Evolutionary conservation across 2,329 filamentous ascomycete genomes (phyloP).

Genomic region (Colletotrichum sp.): DNA sequence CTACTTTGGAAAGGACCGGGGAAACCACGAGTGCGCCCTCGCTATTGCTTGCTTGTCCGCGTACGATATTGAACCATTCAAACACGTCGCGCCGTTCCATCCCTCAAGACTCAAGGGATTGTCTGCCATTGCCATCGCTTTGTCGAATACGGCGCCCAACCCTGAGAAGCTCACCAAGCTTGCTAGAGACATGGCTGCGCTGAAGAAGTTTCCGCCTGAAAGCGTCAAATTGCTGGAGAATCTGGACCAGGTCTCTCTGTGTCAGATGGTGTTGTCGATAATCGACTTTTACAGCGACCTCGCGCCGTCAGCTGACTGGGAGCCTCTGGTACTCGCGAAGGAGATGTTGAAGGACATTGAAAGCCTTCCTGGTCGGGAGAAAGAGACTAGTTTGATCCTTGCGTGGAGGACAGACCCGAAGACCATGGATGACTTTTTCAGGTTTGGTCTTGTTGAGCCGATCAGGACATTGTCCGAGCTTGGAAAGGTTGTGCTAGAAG

Average conservation of each 20-base stretch:
- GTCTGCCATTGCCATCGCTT: slow-evolving; percentile 55
- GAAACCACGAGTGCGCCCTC: slow-evolving; percentile 48
- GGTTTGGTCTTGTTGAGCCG: slow-evolving; percentile 52
- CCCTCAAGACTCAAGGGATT: slow-evolving; percentile 55
- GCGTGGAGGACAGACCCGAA: slow-evolving; percentile 48
- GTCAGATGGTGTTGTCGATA: slow-evolving; percentile 58
- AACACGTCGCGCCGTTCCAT: slow-evolving; percentile 54
- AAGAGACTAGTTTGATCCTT: slow-evolving; percentile 47
- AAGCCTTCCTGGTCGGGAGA: slow-evolving; percentile 48
- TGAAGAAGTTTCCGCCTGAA: not conserved
- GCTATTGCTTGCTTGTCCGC: slow-evolving; percentile 53
- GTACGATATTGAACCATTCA: slow-evolving; percentile 54
- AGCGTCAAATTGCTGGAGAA: slow-evolving; percentile 24
- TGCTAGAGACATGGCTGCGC: slow-evolving; percentile 28
- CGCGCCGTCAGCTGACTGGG: slow-evolving; percentile 51
- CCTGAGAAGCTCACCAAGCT: slow-evolving; percentile 31
- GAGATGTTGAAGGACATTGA: slow-evolving; percentile 56
- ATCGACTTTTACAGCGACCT: slow-evolving; percentile 45
- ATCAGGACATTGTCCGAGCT: slow-evolving; percentile 51
- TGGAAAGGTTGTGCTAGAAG: slow-evolving; percentile 47
- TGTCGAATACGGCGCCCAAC: slow-evolving; percentile 53
- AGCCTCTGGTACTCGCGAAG: slow-evolving; percentile 46
- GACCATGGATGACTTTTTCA: slow-evolving; percentile 48
- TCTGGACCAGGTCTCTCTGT: slow-evolving; percentile 58
- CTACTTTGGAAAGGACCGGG: slow-evolving; percentile 44